These are phyloP conservation scores for Vitis rupestris DNA, from an alignment of 164 flowering plant genomes.

Conservation along the genomic window DNA sequence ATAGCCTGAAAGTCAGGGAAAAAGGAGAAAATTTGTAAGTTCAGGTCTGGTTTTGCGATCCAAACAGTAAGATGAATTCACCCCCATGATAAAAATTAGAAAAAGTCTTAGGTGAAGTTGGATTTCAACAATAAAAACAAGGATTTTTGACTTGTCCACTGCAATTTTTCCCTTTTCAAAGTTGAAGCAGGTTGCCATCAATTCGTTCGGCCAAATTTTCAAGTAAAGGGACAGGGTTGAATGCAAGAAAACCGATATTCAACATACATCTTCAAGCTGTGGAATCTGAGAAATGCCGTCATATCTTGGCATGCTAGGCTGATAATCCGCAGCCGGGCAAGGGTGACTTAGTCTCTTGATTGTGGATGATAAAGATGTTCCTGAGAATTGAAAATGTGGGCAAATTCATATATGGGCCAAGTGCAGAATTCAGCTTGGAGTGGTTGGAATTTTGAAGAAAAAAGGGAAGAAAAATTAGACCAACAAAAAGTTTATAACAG, in stretches of 20 bases:
- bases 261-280: constrained; percentile 19
- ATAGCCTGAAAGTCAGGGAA: constrained; percentile 2
- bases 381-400: constrained; percentile 4
- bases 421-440: neutral
- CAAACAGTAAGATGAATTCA: too few species aligned
- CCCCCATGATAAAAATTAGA: too few species aligned
- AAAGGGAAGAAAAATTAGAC: constrained; percentile 1
- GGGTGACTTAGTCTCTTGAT: neutral
- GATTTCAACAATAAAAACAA: too few species aligned
- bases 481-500: neutral
- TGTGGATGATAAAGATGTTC: neutral
- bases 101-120: too few species aligned
- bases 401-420: neutral
- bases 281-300: constrained; percentile 15
- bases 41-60: neutral
- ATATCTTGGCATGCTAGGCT: constrained; percentile 5
- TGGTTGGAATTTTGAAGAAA: neutral
- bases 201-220: too few species aligned
- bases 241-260: neutral
- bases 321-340: constrained; percentile 7
- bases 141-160: too few species aligned
- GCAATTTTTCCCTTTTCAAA: too few species aligned
- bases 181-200: too few species aligned
- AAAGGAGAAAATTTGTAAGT: neutral
- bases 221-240: too few species aligned